Base-by-base conservation (phyloP, 129 eudicot genomes). In the Saussurea involucrata region DNA sequence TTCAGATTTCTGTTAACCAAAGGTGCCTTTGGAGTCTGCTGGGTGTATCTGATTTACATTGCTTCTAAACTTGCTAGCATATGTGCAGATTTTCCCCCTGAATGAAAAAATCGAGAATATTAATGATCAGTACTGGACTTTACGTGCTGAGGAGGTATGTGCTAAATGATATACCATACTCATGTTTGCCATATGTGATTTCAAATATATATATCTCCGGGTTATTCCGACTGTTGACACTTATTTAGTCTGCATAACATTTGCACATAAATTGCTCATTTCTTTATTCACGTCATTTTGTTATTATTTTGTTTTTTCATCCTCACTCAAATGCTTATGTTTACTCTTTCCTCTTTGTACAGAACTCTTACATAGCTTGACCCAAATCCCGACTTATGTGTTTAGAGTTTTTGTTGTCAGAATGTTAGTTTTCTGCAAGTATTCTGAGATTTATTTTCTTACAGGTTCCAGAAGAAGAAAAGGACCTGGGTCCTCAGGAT, bases 61-160 rank as follows among this genome's bases (percentile, higher is more conserved):
- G 55, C 42, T 40, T 49, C 40, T 32, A 24, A 24, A 80, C 72
- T 29, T 74, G 32, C 32, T 67, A 15, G 40, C 55, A 29, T 40
- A n/a, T 37, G 24, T 80, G 78, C 90, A 93, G 98, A 87, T 93
- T 69, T 90, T 88, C 77, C 90, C 92, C 6, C 81, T 84, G 36
- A 81, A 66, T 73, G 98, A 93, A 73, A 90, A 87, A 83, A 90
- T 93, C 17, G 96, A 88, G 79, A 85, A 85, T 79, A 88, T 93
- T 9, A 93, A 90, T 82, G 98, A 93, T 74, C 96, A 85, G 66
- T 93, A 87, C 83, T 90, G 92, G 96, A 88, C 96, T 7, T 75
- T 93, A 79, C 94, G 96, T n/a, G 98, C 96, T 75, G 98, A 93
- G 79, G 98, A 93, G 98, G 98, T 90, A 76, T 78, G 75, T 74